phyloP scores from a whole-genome alignment of 768 basidiomycete genomes.

The Leccinum boreale region DNA sequence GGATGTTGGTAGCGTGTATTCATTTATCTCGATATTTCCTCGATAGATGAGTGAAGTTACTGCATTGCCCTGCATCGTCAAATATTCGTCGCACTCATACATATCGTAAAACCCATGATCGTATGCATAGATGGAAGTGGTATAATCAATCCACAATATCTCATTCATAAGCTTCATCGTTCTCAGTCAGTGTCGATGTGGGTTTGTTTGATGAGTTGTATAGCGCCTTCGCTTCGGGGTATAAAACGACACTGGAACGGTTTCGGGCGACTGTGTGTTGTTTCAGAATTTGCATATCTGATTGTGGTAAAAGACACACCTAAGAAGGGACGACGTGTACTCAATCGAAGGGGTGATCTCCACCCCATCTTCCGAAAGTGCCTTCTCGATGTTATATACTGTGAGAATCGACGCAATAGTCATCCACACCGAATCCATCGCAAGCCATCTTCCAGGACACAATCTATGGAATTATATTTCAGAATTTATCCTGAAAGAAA shows the following conservation, averaged over 20 bases:
- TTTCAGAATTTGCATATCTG: neutral
- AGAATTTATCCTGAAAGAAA: neutral
- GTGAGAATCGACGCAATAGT: conserved; percentile 38
- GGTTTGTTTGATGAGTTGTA: conserved; percentile 27
- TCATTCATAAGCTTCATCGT: neutral
- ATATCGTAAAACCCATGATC: neutral
- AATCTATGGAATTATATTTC: conserved; percentile 24
- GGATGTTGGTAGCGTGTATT: conserved; percentile 46
- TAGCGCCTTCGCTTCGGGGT: conserved; percentile 34
- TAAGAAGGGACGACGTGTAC: conserved; percentile 35
- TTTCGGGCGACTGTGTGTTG: conserved; percentile 35
- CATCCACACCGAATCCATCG: conserved; percentile 43
- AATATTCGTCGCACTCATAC: neutral
- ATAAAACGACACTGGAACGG: conserved; percentile 39
- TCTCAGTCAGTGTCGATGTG: neutral
- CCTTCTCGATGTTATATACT: conserved; percentile 38
- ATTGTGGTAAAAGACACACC: conserved; percentile 23
- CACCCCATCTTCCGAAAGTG: conserved; percentile 31
- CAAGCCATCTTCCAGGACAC: conserved; percentile 46
- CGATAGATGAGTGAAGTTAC: neutral
- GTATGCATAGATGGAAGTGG: neutral
- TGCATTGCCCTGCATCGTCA: neutral
- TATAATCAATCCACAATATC: neutral
- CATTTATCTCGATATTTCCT: neutral
- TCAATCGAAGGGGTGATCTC: conserved; percentile 33